A percentile compares a stretch with the other conserved stretches of the same genome.
Evolutionary conservation across 176 grass and related monocot species (phyloP).

Genomic region (Ensete ventricosum): DNA sequence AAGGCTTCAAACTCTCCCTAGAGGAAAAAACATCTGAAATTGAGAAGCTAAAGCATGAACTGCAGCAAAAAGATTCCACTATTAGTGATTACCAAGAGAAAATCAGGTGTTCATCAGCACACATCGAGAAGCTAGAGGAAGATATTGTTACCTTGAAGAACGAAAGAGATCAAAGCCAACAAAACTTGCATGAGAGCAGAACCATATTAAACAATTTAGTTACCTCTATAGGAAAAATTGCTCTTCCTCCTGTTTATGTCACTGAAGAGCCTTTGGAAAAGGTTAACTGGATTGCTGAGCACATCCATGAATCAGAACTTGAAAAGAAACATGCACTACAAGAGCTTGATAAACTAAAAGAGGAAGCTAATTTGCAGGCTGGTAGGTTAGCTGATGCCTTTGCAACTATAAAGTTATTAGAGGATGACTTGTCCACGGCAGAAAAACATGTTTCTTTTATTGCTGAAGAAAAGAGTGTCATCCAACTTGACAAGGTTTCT

Average conservation of each 20-base stretch:
- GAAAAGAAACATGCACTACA: conserved; percentile 39
- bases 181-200: conserved; percentile 50
- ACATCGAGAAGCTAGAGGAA: conserved; percentile 34
- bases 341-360: conserved; percentile 54
- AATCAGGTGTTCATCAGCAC: conserved; percentile 11
- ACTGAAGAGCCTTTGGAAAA: conserved; percentile 52
- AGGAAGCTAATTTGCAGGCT: conserved; percentile 35
- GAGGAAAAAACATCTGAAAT: conserved; percentile 56
- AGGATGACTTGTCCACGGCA: conserved; percentile 51
- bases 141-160: conserved; percentile 45
- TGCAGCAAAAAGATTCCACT: conserved; percentile 11
- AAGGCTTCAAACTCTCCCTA: conserved; percentile 65
- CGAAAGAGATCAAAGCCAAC: conserved; percentile 38
- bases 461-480: conserved; percentile 58
- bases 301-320: conserved; percentile 53
- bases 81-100: conserved; percentile 5
- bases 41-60: conserved; percentile 25
- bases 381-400: conserved; percentile 38
- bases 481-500: conserved; percentile 38
- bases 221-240: conserved; percentile 55
- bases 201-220: conserved; percentile 33
- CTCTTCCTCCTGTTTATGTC: conserved; percentile 34
- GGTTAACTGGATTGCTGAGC: conserved; percentile 39
- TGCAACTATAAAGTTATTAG: conserved; percentile 47
- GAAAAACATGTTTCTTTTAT: conserved; percentile 57